These are phyloP conservation scores for Dipteronia sinensis DNA, from an alignment of 345 rosid species.

Conservation along the genomic window DNA sequence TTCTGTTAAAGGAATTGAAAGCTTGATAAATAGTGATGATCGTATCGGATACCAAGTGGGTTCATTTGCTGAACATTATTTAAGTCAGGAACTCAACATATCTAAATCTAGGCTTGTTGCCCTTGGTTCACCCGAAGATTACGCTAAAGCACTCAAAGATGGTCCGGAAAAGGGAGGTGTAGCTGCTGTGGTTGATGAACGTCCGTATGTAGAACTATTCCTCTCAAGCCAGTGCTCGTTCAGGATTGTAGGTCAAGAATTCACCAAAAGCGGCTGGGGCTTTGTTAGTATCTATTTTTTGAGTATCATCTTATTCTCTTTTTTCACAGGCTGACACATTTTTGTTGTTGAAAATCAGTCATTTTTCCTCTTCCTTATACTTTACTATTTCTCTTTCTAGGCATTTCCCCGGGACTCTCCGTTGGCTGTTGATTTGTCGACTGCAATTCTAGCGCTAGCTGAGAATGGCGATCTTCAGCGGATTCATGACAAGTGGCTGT, in stretches of 20 bases:
- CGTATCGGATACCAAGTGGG: constrained; percentile 88
- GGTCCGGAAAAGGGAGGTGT: constrained; percentile 90
- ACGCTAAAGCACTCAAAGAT: constrained; percentile 60
- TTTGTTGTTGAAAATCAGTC: background rate
- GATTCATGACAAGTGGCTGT: constrained; percentile 95
- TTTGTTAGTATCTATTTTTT: constrained; percentile 60
- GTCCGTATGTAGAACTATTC: constrained; percentile 73
- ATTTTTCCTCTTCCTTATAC: background rate
- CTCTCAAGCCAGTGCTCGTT: constrained; percentile 76
- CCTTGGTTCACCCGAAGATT: constrained; percentile 84
- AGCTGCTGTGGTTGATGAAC: constrained; percentile 88
- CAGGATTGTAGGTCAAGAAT: constrained; percentile 77
- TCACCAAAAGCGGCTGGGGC: constrained; percentile 94
- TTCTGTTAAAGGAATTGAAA: constrained; percentile 73
- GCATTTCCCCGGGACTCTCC: constrained; percentile 96
- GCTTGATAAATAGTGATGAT: constrained; percentile 60
- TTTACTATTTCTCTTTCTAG: constrained; percentile 32
- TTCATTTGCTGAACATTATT: constrained; percentile 78
- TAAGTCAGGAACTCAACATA: constrained; percentile 73
- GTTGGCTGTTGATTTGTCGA: constrained; percentile 78
- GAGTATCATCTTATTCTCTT: background rate
- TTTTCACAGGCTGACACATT: background rate
- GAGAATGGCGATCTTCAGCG: constrained; percentile 94
- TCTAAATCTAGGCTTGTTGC: constrained; percentile 67
- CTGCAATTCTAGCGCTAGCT: constrained; percentile 75